These are phyloP conservation scores for Pleurozium schreberi DNA, from an alignment of 225 moss, liverwort and hornwort species.

Conservation along the genomic window DNA sequence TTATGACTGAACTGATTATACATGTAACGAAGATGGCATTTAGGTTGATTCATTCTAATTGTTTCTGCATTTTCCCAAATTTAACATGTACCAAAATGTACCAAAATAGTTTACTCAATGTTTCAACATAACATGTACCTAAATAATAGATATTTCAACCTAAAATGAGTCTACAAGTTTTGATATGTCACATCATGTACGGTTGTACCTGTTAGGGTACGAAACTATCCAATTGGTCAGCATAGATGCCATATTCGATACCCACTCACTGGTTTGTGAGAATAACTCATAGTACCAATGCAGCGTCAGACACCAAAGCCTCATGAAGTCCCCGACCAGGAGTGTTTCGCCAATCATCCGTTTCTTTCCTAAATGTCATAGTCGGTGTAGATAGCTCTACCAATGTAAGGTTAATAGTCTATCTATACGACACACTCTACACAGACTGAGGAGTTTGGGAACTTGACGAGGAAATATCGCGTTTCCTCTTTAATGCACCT, in stretches of 20 bases:
- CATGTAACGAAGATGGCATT: background rate
- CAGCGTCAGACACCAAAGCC: background rate
- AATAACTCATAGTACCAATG: background rate
- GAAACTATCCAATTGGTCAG: background rate
- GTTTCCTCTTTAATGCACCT: constrained; percentile 23
- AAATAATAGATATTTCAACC: background rate
- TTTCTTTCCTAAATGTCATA: background rate
- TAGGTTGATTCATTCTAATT: background rate
- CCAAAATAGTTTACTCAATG: background rate
- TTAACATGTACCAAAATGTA: background rate
- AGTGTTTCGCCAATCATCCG: background rate
- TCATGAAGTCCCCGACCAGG: background rate
- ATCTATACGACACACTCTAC: background rate
- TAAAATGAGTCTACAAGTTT: background rate
- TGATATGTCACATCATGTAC: background rate
- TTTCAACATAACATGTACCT: background rate
- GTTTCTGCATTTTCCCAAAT: background rate
- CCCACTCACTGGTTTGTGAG: background rate
- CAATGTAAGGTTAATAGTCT: background rate
- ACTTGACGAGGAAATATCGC: constrained; percentile 8
- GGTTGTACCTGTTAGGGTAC: background rate
- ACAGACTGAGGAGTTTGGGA: background rate
- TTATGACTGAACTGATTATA: background rate
- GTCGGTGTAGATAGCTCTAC: background rate
- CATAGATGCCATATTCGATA: background rate